A percentile compares a stretch with the other conserved stretches of the same genome.
Conservation (phyloP, 2,329 filamentous ascomycete species). For the Didymella lethalis region DNA sequence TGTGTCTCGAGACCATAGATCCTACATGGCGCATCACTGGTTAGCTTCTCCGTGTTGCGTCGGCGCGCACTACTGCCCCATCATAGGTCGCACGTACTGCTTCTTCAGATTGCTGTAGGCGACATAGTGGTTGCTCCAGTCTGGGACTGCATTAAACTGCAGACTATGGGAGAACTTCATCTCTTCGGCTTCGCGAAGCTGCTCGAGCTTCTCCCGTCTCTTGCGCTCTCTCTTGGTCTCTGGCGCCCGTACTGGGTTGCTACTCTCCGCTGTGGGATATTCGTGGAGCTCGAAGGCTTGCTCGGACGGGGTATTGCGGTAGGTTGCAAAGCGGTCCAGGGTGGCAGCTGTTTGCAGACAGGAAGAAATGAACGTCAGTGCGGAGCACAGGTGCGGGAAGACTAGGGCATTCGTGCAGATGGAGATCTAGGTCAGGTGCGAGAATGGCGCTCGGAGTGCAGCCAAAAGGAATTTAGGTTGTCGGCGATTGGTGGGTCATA, state of each 20-base stretch:
- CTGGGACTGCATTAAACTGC: conserved; percentile 99
- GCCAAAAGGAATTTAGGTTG: conserved; percentile 12
- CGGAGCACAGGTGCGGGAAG: conserved; percentile 19
- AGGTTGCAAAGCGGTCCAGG: conserved; percentile 38
- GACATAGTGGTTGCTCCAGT: conserved; percentile 98
- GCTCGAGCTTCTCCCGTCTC: conserved; percentile 69
- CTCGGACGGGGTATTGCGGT: conserved; percentile 28
- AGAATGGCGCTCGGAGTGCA: conserved; percentile 17
- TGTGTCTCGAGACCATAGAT: conserved; percentile 96
- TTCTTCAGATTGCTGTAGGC: conserved; percentile 99
- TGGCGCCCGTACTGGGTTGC: conserved; percentile 10
- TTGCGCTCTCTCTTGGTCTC: conserved; percentile 52
- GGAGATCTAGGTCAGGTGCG: conserved; percentile 24
- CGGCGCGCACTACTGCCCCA: background rate
- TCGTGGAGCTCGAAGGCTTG: conserved; percentile 46
- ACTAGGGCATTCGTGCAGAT: conserved; percentile 20
- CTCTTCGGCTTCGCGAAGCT: conserved; percentile 77
- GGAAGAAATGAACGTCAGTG: conserved; percentile 18
- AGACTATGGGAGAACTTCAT: conserved; percentile 99
- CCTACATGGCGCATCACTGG: conserved; percentile 56
- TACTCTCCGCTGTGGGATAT: conserved; percentile 23
- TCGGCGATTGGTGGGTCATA: conserved; percentile 17
- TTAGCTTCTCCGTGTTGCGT: conserved; percentile 28
- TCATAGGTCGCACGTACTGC: conserved; percentile 67
- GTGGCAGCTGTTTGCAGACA: conserved; percentile 26